Percentiles rank a stretch among this genome's conserved stretches.
Conservation (phyloP, 306 rosid species). For the Ochetophila trinervis region DNA sequence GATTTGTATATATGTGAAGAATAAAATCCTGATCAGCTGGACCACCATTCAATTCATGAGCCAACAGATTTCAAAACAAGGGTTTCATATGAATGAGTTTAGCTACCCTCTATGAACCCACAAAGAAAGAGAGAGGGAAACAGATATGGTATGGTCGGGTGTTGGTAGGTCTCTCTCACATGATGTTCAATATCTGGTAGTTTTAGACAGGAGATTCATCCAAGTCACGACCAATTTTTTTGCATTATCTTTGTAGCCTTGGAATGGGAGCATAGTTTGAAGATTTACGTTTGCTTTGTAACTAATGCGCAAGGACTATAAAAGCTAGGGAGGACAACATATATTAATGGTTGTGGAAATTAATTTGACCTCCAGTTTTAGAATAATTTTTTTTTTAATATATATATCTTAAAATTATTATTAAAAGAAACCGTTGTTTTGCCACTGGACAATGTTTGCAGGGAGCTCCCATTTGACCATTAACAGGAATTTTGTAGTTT, state of each 20-base stretch:
- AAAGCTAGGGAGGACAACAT: no score
- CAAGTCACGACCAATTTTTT: neutral
- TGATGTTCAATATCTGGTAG: constrained; percentile 5
- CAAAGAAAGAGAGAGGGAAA: constrained; percentile 8
- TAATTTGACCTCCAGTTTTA: neutral
- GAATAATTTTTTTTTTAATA: neutral
- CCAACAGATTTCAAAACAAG: constrained; percentile 39
- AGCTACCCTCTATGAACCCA: constrained; percentile 22
- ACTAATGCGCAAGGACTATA: neutral
- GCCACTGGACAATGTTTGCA: no score
- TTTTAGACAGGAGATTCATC: neutral
- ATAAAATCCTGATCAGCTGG: constrained; percentile 14
- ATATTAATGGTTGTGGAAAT: neutral
- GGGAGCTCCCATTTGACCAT: no score
- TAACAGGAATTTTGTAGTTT: no score
- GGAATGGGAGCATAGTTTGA: neutral
- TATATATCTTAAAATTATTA: no score
- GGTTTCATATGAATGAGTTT: constrained; percentile 17
- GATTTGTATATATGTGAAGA: neutral
- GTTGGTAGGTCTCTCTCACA: constrained; percentile 35
- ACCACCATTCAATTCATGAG: constrained; percentile 25
- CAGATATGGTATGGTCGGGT: constrained; percentile 23
- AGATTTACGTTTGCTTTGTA: neutral
- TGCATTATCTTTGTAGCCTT: neutral
- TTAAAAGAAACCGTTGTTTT: neutral